These are phyloP conservation scores for Crithidia acanthocephali DNA, from an alignment of 208 protist species.

Conservation along the genomic window DNA sequence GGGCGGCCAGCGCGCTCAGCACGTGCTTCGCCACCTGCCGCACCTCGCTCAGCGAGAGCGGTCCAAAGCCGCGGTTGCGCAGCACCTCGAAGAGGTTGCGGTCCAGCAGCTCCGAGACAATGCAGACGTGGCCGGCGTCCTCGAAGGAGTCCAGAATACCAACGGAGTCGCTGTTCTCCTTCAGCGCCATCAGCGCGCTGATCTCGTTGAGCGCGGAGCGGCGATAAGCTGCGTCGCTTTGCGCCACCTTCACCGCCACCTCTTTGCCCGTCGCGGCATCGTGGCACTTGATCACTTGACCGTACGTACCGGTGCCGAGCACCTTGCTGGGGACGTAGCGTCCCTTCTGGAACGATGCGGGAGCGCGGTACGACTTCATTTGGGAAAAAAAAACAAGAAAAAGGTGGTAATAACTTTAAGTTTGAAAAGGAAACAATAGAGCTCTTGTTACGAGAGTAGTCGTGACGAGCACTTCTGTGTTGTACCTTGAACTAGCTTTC, in stretches of 20 bases:
- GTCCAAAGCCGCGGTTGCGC: slow-evolving; percentile 47
- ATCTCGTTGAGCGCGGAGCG: slow-evolving; percentile 88
- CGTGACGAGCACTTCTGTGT: neutral
- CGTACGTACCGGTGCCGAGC: slow-evolving; percentile 93
- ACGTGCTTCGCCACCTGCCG: slow-evolving; percentile 57
- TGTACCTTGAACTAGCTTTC: neutral
- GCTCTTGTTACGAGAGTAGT: no score
- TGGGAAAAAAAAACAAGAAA: neutral
- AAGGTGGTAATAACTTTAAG: neutral
- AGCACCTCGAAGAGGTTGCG: slow-evolving; percentile 81
- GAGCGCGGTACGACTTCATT: slow-evolving; percentile 58
- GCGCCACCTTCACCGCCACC: slow-evolving; percentile 89
- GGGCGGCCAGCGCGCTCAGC: slow-evolving; percentile 48
- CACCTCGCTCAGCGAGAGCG: slow-evolving; percentile 62
- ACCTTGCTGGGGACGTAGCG: slow-evolving; percentile 76
- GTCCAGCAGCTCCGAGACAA: slow-evolving; percentile 81
- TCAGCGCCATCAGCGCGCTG: slow-evolving; percentile 52
- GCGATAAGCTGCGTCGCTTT: slow-evolving; percentile 78
- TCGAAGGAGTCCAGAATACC: slow-evolving; percentile 82
- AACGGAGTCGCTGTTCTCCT: slow-evolving; percentile 45
- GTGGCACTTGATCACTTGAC: slow-evolving; percentile 85
- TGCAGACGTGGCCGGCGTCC: slow-evolving; percentile 78
- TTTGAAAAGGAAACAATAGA: no score
- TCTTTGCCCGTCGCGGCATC: slow-evolving; percentile 81
- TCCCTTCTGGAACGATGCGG: slow-evolving; percentile 51